phyloP scores from a whole-genome alignment of 2,329 filamentous ascomycete species.

The Hymenotorrendiella dingleyae region DNA sequence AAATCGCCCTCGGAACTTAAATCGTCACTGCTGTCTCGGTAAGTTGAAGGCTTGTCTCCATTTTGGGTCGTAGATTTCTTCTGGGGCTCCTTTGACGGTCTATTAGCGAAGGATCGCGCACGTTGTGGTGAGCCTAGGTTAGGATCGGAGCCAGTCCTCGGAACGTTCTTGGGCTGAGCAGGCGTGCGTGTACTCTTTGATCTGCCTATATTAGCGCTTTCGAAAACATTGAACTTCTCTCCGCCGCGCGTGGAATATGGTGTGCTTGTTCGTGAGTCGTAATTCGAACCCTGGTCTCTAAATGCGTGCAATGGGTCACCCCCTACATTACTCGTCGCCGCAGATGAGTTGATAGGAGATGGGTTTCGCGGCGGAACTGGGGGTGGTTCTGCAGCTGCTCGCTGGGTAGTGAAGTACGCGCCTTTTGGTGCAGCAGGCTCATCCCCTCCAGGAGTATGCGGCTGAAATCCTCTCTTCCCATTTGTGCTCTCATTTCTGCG shows the following conservation, averaged over 20 bases:
- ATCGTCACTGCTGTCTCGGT: slow-evolving; percentile 3
- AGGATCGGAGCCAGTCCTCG: slow-evolving; percentile 25
- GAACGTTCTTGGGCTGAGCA: slow-evolving; percentile 12
- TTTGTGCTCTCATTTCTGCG: slow-evolving; percentile 22
- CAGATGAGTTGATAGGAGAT: background rate
- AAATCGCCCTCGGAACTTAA: slow-evolving; percentile 14
- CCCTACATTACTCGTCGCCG: slow-evolving; percentile 6
- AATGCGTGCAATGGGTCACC: slow-evolving; percentile 44
- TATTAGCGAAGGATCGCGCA: slow-evolving; percentile 13
- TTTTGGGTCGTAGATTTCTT: too few relatives aligned
- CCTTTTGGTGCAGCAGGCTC: slow-evolving; percentile 29
- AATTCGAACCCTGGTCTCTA: slow-evolving; percentile 32
- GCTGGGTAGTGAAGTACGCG: slow-evolving; percentile 28
- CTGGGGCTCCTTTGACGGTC: slow-evolving; percentile 4
- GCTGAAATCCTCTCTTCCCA: slow-evolving; percentile 28
- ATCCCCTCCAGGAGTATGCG: slow-evolving; percentile 27
- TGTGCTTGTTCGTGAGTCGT: slow-evolving; percentile 49
- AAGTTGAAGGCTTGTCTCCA: slow-evolving; percentile 1
- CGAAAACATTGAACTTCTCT: slow-evolving; percentile 54
- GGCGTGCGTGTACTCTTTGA: slow-evolving; percentile 28
- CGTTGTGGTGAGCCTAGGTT: slow-evolving; percentile 20
- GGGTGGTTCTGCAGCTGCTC: slow-evolving; percentile 21
- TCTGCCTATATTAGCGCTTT: slow-evolving; percentile 32
- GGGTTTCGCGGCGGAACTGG: slow-evolving; percentile 10
- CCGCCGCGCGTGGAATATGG: slow-evolving; percentile 51